Evolutionary conservation across 2,329 filamentous ascomycete species (phyloP), one percentile per base, ranked within the genome.

Genomic region (Nemania sp.): DNA sequence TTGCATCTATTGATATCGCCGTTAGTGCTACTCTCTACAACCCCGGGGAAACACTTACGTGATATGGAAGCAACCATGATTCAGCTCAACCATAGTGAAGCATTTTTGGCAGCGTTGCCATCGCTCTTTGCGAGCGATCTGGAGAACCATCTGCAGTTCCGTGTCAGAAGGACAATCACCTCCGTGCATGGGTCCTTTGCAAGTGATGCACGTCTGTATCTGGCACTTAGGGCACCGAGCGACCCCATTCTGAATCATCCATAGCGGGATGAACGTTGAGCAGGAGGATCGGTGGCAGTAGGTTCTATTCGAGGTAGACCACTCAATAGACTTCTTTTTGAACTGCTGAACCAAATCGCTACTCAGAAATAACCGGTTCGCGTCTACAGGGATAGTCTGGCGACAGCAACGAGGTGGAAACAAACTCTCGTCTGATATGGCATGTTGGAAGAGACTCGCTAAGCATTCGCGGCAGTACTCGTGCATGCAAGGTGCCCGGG

Each of bases 331-430:
- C 73, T 86, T 89, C 1, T 73, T 74, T 10, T 77, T 72, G 68
- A 84, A 87, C 8, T 74, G 45, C 0, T 73, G 68, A 0, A 81
- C 64, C 0, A 86, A 49, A 1, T 81, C 67, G 0, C 69, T 3
- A 0, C 77, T 69, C 0, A 89, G 76, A 52, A 84, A 79, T 1
- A 73, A 27, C 0, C 74, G 74, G 38, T 79, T 79, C 0, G 66
- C 55, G 0, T 77, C 75, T 0, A 85, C 61, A 0, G 81, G 74
- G 4, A 89, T 84, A 0, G 74, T 66, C 27, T 81, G 69, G 0
- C 72, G 66, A 70, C 87, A 89, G 76, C 87, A 90, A 0, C 81
- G 80, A 0, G 87, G 86, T 0, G 87, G 88, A 64, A 88, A 90
- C 0, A 86, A 72, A 0, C 81, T 79, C 63, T 89, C 85, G 67